Percentiles rank a stretch among this genome's conserved stretches.
Conservation (phyloP, 2,329 filamentous ascomycete species). For the Trichothecium roseum region DNA sequence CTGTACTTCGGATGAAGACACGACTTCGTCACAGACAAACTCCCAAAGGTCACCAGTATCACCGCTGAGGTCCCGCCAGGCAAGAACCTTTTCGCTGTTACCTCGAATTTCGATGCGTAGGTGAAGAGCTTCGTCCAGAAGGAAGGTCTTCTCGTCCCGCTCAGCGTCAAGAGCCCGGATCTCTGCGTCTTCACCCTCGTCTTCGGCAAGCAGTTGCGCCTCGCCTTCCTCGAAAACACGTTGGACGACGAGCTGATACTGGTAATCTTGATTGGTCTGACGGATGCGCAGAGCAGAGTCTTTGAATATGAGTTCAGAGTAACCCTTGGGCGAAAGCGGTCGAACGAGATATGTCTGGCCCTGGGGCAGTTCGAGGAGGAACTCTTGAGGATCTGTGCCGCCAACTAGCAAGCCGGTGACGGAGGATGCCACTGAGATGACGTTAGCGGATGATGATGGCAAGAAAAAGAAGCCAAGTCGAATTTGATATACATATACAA, state of each 20-base stretch:
- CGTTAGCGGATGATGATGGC: no score
- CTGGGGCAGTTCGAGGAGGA: conserved; percentile 86
- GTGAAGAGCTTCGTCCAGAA: conserved; percentile 85
- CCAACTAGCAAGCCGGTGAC: no score
- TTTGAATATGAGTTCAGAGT: conserved; percentile 98
- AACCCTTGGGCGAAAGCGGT: conserved; percentile 89
- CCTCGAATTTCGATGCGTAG: conserved; percentile 77
- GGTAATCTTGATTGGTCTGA: conserved; percentile 85
- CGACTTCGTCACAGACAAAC: conserved; percentile 80
- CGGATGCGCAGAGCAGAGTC: conserved; percentile 89
- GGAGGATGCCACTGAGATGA: conserved; percentile 43
- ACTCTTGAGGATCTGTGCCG: conserved; percentile 75
- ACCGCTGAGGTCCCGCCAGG: conserved; percentile 90
- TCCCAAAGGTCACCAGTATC: conserved; percentile 95
- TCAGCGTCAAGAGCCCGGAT: conserved; percentile 65
- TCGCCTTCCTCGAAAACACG: conserved; percentile 96
- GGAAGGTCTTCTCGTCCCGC: conserved; percentile 93
- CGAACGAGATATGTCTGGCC: conserved; percentile 96
- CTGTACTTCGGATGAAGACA: conserved; percentile 59
- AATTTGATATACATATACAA: no score
- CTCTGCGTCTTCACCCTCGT: conserved; percentile 73
- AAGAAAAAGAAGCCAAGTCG: no score
- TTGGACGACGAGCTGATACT: conserved; percentile 95
- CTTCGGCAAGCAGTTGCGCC: conserved; percentile 80
- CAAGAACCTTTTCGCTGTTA: conserved; percentile 74